phyloP scores from a whole-genome alignment of 495 filamentous ascomycete species.

The Penicillium cataractarum region DNA sequence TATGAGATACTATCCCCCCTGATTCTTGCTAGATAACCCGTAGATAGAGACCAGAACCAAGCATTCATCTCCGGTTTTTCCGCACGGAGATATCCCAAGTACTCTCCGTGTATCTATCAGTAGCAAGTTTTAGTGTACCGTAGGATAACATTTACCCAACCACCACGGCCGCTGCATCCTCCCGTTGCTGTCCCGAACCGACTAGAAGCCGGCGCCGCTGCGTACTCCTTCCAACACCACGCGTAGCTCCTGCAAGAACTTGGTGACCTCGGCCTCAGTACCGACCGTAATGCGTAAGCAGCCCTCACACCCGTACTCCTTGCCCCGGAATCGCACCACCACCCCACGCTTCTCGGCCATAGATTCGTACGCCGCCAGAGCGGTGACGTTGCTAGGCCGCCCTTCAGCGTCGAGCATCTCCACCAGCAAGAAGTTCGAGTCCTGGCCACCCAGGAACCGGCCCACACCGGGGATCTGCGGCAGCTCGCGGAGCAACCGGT shows the following conservation, averaged over 20 bases:
- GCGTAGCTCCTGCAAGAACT: conserved; percentile 70
- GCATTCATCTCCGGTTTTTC: not conserved
- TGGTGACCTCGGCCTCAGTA: conserved; percentile 80
- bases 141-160: conserved; percentile 4
- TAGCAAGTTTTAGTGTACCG: too few relatives aligned
- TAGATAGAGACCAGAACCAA: not conserved
- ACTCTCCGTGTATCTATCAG: not conserved
- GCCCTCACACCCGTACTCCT: conserved; percentile 85
- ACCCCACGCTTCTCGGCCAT: conserved; percentile 88
- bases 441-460: conserved; percentile 74
- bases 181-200: conserved; percentile 34
- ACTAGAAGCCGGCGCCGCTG: conserved; percentile 29
- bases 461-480: conserved; percentile 79
- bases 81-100: not conserved
- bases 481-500: conserved; percentile 72
- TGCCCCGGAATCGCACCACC: conserved; percentile 90
- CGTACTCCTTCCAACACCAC: conserved; percentile 58
- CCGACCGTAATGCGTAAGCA: conserved; percentile 92
- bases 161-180: conserved; percentile 28
- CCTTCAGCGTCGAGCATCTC: conserved; percentile 74
- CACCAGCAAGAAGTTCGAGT: conserved; percentile 88
- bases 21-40: not conserved
- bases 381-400: conserved; percentile 77
- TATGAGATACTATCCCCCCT: not conserved
- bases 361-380: conserved; percentile 76